Base-by-base conservation (phyloP, 164 flowering plant species). In the Aristolochia contorta region DNA sequence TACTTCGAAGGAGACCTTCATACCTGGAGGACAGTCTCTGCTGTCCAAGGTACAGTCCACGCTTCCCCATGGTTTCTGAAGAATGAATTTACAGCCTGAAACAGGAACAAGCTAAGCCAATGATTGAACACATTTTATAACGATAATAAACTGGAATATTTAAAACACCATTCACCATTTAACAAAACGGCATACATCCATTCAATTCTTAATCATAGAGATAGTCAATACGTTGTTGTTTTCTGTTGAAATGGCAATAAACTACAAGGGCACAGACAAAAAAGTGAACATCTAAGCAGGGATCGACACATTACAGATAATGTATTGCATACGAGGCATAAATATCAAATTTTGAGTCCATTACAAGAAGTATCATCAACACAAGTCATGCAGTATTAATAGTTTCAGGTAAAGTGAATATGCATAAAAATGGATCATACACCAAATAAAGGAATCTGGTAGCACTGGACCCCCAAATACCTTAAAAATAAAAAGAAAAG, bases 31-130 rank as follows among this genome's bases (percentile, higher is more conserved):
- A 89, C 82, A 47, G 96, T 92, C 75, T 89, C 89, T 62, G 88
- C 93, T 47, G 87, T 77, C 97, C 98, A 92, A 57, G 98, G 98
- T 54, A 92, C 98, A 32, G 75, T 75, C 98, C 96, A 89, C 20
- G 80, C 80, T 63, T 81, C 78, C 53, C 83, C 86, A 56, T 75
- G 64, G 41, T 64, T 75, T 65, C 67, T 74, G 47, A 78, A 62
- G 43, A 79, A 65, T 67, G 70, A 77, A 77, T 70, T 78, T 66
- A 71, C 78, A 69, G 78, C 84, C 98, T 91, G 82, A 58, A 80
- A 72, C 41, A 70, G 54, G 47, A 65, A 47, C 37, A 50, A 60
- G 51, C 16, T 53, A 12, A 14, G 30, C 30, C 3, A n/a, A n/a
- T 22, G 18, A 10, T 53, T 23, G 27, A 22, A 12, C 16, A 22